Percentiles rank a stretch among this genome's conserved stretches.
phyloP scores from a whole-genome alignment of 805 yeast species.

The Cyberlindnera nakhonratchasimensis region DNA sequence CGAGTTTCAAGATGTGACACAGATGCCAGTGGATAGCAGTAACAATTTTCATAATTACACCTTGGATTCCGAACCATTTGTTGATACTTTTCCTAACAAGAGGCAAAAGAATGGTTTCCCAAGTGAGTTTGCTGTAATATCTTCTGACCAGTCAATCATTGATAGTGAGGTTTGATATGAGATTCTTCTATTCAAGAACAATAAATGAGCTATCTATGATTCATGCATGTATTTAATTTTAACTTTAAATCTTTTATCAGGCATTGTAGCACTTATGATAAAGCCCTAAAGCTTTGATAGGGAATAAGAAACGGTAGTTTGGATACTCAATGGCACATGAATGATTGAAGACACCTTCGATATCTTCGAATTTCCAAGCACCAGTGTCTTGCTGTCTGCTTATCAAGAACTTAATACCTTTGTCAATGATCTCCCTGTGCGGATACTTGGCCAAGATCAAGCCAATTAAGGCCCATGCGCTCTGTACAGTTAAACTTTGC shows the following conservation, averaged over 20 bases:
- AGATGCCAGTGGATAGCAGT: too few species aligned
- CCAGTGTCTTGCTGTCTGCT: constrained; percentile 69
- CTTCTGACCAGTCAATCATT: constrained; percentile 7
- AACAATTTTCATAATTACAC: too few species aligned
- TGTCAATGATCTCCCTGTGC: constrained; percentile 51
- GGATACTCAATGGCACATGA: constrained; percentile 95
- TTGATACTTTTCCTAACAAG: constrained; percentile 8
- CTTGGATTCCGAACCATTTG: constrained; percentile 4
- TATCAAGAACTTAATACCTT: constrained; percentile 63
- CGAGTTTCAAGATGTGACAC: constrained; percentile 12
- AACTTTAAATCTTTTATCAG: background rate
- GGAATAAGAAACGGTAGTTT: constrained; percentile 81
- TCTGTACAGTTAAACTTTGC: constrained; percentile 74
- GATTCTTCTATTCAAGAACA: too few species aligned
- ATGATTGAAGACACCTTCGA: constrained; percentile 96
- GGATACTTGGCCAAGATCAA: constrained; percentile 81
- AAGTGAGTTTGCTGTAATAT: constrained; percentile 14
- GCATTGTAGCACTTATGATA: constrained; percentile 31
- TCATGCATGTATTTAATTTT: too few species aligned
- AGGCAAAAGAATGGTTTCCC: constrained; percentile 1
- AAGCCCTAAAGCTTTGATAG: constrained; percentile 90
- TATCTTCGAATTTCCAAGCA: constrained; percentile 78
- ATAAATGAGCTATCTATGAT: too few species aligned
- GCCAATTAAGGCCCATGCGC: constrained; percentile 90
- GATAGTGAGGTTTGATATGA: constrained; percentile 3